Evolutionary conservation across 148 eudicot species (phyloP).

Genomic region (Nyssa sinensis): DNA sequence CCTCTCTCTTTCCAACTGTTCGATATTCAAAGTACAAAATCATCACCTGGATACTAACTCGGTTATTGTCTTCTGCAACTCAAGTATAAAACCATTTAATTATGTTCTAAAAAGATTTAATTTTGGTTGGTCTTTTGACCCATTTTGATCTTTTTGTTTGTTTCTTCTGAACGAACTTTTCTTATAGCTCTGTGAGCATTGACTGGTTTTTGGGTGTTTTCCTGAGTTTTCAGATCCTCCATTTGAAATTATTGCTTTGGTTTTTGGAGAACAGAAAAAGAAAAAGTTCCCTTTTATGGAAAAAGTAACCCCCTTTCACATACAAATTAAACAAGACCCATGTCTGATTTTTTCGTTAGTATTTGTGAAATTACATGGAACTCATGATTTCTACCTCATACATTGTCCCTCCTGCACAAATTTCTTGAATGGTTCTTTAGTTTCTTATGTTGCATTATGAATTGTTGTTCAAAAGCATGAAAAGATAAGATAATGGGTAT

Average conservation of each 20-base stretch:
- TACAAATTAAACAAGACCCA: background rate
- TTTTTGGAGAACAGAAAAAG: background rate
- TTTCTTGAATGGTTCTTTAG: background rate
- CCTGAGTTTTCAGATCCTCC: slow-evolving; percentile 9
- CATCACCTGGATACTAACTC: background rate
- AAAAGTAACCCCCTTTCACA: background rate
- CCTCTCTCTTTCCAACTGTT: slow-evolving; percentile 9
- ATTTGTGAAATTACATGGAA: background rate
- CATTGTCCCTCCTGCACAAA: background rate
- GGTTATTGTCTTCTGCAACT: slow-evolving; percentile 3
- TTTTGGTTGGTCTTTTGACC: background rate
- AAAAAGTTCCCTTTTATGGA: slow-evolving; percentile 12
- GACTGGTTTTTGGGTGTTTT: slow-evolving; percentile 2
- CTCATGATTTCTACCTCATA: background rate
- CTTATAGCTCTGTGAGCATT: background rate
- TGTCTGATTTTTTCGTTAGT: background rate
- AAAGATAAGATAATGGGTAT: background rate
- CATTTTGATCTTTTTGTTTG: background rate
- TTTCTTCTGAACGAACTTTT: background rate
- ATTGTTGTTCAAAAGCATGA: background rate
- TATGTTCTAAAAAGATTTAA: background rate
- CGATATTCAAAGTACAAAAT: background rate
- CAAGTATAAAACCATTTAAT: background rate
- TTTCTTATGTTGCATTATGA: background rate
- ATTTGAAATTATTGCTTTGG: slow-evolving; percentile 12